These are phyloP conservation scores for Blastobotrys ciferrii DNA, from an alignment of 1,139 yeast genomes.

Conservation along the genomic window DNA sequence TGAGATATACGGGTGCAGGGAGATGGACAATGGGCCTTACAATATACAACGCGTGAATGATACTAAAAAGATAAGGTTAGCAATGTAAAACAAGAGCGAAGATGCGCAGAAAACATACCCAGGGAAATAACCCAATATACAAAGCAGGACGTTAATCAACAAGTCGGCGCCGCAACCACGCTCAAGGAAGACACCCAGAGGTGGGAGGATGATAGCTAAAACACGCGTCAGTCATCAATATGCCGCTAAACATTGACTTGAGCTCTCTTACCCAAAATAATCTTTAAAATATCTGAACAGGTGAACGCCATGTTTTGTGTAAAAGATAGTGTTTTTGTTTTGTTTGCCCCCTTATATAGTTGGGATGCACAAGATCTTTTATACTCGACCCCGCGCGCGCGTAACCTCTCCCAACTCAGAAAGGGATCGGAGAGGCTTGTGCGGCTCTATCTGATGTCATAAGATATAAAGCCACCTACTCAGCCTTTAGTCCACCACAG, in stretches of 20 bases:
- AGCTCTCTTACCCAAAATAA: slow-evolving; percentile 43
- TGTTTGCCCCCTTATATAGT: not conserved
- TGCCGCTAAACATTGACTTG: not conserved
- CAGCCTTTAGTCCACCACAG: too few species aligned
- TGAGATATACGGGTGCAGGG: not conserved
- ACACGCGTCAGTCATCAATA: slow-evolving; percentile 1
- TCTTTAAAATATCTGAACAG: slow-evolving; percentile 50
- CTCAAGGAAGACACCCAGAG: slow-evolving; percentile 72
- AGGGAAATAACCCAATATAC: slow-evolving; percentile 62
- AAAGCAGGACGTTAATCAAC: slow-evolving; percentile 58
- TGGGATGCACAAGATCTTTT: not conserved
- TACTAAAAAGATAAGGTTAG: slow-evolving; percentile 32
- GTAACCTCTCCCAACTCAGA: too few species aligned
- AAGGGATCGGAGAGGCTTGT: not conserved
- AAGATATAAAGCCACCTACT: not conserved
- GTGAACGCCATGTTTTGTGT: slow-evolving; percentile 33
- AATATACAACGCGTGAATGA: slow-evolving; percentile 61
- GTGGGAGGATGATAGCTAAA: slow-evolving; percentile 63
- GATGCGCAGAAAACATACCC: slow-evolving; percentile 15
- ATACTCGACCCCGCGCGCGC: not conserved
- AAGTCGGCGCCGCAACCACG: slow-evolving; percentile 59
- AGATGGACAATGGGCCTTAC: slow-evolving; percentile 33
- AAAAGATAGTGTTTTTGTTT: not conserved
- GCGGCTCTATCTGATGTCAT: not conserved
- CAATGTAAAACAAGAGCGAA: not conserved